Percentiles rank a stretch among this genome's conserved stretches.
Conservation (phyloP, 805 yeast genomes). For the Zygotorulaspora sp. region DNA sequence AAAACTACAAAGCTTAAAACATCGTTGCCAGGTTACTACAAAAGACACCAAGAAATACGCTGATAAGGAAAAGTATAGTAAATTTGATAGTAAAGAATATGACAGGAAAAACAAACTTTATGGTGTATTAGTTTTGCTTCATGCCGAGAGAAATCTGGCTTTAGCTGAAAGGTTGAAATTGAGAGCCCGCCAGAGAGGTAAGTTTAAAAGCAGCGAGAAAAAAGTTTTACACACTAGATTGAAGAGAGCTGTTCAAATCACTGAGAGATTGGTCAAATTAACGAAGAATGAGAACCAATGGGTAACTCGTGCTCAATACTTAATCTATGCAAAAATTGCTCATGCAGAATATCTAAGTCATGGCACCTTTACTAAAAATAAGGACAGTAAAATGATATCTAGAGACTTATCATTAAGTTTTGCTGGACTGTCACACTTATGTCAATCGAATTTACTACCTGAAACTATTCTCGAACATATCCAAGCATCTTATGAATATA, state of each 20-base stretch:
- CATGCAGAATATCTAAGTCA: slow-evolving; percentile 40
- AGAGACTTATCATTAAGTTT: slow-evolving; percentile 23
- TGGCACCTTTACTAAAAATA: slow-evolving; percentile 27
- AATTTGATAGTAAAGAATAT: slow-evolving; percentile 47
- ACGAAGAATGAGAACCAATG: slow-evolving; percentile 39
- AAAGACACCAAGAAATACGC: slow-evolving; percentile 62
- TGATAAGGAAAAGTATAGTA: slow-evolving; percentile 44
- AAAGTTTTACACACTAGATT: slow-evolving; percentile 59
- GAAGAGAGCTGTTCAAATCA: slow-evolving; percentile 52
- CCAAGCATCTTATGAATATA: slow-evolving; percentile 27
- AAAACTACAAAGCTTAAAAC: slow-evolving; percentile 60
- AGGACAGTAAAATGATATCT: slow-evolving; percentile 22
- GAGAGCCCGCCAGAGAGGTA: slow-evolving; percentile 31
- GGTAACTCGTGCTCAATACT: slow-evolving; percentile 35
- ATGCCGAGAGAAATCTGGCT: slow-evolving; percentile 67
- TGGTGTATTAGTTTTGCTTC: slow-evolving; percentile 56
- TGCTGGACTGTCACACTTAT: slow-evolving; percentile 24
- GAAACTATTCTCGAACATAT: slow-evolving; percentile 21
- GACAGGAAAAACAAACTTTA: slow-evolving; percentile 43
- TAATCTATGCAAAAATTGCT: slow-evolving; percentile 45
- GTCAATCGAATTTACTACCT: slow-evolving; percentile 16
- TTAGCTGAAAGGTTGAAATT: slow-evolving; percentile 29
- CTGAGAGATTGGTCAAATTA: slow-evolving; percentile 42
- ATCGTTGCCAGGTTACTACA: slow-evolving; percentile 55
- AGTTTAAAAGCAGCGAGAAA: slow-evolving; percentile 32